phyloP scores from a whole-genome alignment of 257 asterid genomes.

The Solanum phureja region DNA sequence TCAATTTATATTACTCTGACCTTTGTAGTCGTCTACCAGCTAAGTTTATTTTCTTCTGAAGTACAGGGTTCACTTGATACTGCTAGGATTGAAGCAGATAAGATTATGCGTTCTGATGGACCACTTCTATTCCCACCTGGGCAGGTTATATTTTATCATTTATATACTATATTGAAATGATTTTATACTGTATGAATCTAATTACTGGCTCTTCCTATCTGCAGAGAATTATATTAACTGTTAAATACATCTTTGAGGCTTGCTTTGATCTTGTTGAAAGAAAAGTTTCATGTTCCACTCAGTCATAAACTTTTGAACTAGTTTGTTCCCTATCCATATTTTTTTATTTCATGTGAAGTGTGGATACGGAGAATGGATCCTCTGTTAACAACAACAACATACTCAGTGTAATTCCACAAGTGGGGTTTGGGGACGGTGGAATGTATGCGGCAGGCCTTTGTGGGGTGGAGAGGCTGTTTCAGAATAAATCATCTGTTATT shows the following conservation, averaged over 20 bases:
- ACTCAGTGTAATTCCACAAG: background rate
- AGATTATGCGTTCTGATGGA: conserved; percentile 80
- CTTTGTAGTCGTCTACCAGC: background rate
- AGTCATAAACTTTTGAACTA: background rate
- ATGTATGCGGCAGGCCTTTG: background rate
- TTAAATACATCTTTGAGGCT: background rate
- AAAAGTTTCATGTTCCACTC: background rate
- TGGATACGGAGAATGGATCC: background rate
- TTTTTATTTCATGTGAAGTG: background rate
- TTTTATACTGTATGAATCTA: background rate
- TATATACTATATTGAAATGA: background rate
- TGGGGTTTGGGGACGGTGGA: background rate
- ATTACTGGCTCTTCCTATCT: background rate
- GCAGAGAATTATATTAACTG: background rate
- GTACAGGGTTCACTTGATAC: conserved; percentile 49
- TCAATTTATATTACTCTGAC: background rate
- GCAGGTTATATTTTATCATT: conserved; percentile 43
- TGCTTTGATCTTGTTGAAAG: background rate
- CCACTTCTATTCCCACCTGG: conserved; percentile 94
- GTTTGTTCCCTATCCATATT: background rate
- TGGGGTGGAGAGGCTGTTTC: background rate
- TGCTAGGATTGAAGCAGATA: conserved; percentile 74
- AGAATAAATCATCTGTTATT: background rate
- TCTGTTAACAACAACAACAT: background rate
- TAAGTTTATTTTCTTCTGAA: background rate